A percentile compares a stretch with the other conserved stretches of the same genome.
Conservation (phyloP, 2,329 filamentous ascomycete genomes). For the Hymenoscyphus scutula region DNA sequence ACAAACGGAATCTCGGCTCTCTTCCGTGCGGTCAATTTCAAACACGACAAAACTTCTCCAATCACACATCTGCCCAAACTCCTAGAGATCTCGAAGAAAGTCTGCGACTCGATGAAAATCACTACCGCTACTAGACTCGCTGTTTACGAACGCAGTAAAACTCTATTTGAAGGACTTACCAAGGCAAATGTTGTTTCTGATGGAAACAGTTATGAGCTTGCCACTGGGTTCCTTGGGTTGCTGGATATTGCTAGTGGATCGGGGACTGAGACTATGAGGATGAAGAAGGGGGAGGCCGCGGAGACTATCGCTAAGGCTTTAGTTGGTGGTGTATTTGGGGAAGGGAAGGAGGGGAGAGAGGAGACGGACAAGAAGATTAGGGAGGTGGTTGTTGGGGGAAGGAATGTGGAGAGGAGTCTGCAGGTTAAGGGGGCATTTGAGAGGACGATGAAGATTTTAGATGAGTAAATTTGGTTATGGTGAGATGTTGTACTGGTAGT, state of each 20-base stretch:
- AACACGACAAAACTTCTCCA: constrained; percentile 21
- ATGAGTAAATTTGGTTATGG: neutral
- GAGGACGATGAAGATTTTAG: constrained; percentile 13
- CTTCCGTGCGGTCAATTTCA: constrained; percentile 35
- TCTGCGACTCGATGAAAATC: constrained; percentile 30
- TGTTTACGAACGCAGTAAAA: constrained; percentile 34
- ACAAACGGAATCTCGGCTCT: constrained; percentile 34
- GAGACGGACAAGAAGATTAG: constrained; percentile 27
- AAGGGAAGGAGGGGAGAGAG: constrained; percentile 25
- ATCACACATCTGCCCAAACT: constrained; percentile 30
- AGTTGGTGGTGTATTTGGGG: constrained; percentile 32
- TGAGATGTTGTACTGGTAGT: neutral
- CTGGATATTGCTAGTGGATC: constrained; percentile 34
- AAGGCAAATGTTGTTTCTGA: constrained; percentile 26
- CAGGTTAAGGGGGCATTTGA: constrained; percentile 29
- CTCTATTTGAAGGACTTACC: constrained; percentile 32
- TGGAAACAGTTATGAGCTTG: constrained; percentile 25
- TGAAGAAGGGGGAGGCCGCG: constrained; percentile 36
- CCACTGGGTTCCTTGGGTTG: constrained; percentile 26
- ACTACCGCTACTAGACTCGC: constrained; percentile 32
- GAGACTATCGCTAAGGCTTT: constrained; percentile 32
- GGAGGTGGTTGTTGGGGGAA: constrained; percentile 23
- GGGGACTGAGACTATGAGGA: constrained; percentile 34
- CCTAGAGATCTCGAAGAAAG: constrained; percentile 25
- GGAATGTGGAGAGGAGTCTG: constrained; percentile 32